Percentiles rank a stretch among this genome's conserved stretches.
These are phyloP conservation scores for Botrytis hyacinthi DNA, from an alignment of 2,329 filamentous ascomycete species.

Conservation along the genomic window DNA sequence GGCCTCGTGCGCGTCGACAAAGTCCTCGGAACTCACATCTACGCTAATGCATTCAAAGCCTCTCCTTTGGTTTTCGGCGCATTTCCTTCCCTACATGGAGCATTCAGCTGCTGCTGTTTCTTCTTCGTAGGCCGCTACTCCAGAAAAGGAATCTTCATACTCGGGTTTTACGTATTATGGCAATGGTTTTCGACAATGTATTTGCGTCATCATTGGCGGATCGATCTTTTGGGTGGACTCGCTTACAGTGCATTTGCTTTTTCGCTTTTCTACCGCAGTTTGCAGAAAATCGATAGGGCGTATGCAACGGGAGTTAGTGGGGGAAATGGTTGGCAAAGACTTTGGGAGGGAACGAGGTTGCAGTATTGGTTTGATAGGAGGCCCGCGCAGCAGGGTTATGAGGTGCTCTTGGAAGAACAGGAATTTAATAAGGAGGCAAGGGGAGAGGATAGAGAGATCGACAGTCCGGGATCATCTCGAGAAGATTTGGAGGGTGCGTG, in stretches of 20 bases:
- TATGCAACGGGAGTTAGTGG: constrained; percentile 33
- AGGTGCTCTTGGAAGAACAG: constrained; percentile 11
- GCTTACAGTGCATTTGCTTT: constrained; percentile 73
- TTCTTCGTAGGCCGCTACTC: constrained; percentile 56
- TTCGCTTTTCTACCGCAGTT: constrained; percentile 44
- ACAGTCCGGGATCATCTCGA: background rate
- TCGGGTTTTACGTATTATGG: constrained; percentile 72
- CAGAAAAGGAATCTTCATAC: constrained; percentile 67
- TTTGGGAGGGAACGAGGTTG: constrained; percentile 31
- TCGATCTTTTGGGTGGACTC: constrained; percentile 83
- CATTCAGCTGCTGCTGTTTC: constrained; percentile 89
- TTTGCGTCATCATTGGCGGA: constrained; percentile 89
- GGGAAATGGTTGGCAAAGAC: constrained; percentile 34
- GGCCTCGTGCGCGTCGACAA: constrained; percentile 84
- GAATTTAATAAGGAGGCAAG: background rate
- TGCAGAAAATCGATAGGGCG: constrained; percentile 33
- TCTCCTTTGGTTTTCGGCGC: constrained; percentile 90
- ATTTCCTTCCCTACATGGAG: constrained; percentile 90
- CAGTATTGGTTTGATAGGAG: constrained; percentile 33
- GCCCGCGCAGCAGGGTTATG: constrained; percentile 27
- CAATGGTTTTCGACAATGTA: constrained; percentile 99
- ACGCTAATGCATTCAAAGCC: constrained; percentile 85
- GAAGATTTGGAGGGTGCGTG: constrained; percentile 29
- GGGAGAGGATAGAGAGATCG: background rate
- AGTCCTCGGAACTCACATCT: constrained; percentile 83